Conservation (phyloP, 768 basidiomycete species). For the Dictyophora rubrovolvata region DNA sequence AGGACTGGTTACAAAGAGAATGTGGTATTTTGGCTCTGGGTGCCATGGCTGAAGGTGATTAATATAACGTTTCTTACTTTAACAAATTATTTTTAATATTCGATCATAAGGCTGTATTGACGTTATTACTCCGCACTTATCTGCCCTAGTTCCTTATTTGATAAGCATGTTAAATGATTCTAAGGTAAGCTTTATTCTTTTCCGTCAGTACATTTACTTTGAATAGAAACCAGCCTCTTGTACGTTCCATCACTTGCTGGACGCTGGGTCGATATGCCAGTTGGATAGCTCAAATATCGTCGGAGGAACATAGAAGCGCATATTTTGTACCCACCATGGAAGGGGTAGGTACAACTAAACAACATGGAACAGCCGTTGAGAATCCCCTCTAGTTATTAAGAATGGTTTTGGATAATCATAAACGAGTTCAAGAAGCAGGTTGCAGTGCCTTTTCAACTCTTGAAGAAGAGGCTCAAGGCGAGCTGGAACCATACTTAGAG, state of each 20-base stretch:
- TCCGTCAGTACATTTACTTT: slow-evolving; percentile 6
- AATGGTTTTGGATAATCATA: slow-evolving; percentile 97
- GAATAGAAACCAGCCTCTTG: slow-evolving; percentile 58
- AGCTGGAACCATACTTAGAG: slow-evolving; percentile 87
- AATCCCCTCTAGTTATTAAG: slow-evolving; percentile 64
- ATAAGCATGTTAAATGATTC: slow-evolving; percentile 84
- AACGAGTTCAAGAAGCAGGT: slow-evolving; percentile 97
- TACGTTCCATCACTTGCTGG: slow-evolving; percentile 98
- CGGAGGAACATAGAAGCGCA: slow-evolving; percentile 77
- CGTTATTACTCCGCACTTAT: slow-evolving; percentile 86
- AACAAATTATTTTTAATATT: background rate
- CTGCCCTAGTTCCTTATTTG: slow-evolving; percentile 87
- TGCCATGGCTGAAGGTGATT: slow-evolving; percentile 92
- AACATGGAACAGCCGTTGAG: background rate
- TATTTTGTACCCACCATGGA: slow-evolving; percentile 99
- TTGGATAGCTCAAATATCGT: slow-evolving; percentile 84
- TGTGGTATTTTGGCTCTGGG: slow-evolving; percentile 93
- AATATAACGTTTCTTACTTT: background rate
- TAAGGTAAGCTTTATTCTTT: slow-evolving; percentile 47
- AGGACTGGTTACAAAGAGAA: slow-evolving; percentile 90
- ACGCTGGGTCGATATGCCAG: slow-evolving; percentile 97
- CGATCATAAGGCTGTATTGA: slow-evolving; percentile 86
- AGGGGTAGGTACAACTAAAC: slow-evolving; percentile 45
- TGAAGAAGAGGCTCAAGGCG: slow-evolving; percentile 90
- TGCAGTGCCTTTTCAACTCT: slow-evolving; percentile 98